Base-by-base conservation (phyloP, 768 basidiomycete genomes). In the Auriscalpium microsporum region DNA sequence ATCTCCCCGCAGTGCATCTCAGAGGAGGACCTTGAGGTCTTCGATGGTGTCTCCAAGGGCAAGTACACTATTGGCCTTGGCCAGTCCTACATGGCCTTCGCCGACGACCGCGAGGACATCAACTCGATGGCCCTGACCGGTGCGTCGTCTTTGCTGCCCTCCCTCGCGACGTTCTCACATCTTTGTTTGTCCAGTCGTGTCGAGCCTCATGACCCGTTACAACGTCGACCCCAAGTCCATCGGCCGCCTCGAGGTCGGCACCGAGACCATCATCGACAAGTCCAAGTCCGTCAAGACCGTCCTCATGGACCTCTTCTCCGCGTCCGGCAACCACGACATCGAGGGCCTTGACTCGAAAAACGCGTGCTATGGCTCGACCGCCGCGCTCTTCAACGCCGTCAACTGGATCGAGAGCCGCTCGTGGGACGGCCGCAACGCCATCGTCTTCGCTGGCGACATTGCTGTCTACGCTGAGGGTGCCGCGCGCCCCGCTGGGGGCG, bases 291-390 rank as follows among this genome's bases (percentile, higher is more conserved):
- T 93, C 71, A 99, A 99, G 75, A 97, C 96, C 2, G 86, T 90
- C 55, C 82, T 99, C 58, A 98, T 99, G 96, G 93, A 97, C 72
- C 87, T 98, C 66, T 99, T 99, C 68, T 84, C 88, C 46, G 84
- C 82, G 56, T 82, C 86, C 34, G 94, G 94, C 55, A 99, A 99
- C 81, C 82, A 81, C 64, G 96, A 99, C 67, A 93, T 99, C 55
- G 96, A 99, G 73, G 96, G 96, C 63, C 89, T 99, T 70, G 96
- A 99, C 75, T 94, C 90, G 47, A 98, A 98, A 77, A 99, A 97
- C 68, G 96, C 96, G 17, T 99, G 96, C 77, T 99, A 99, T 66
- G 96, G 96, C 33, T 94, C 92, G 37, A 99, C 96, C 21, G 96
- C 96, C 46, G 96, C 96, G 4, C 83, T 99, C 55, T 99, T 97